Conservation (phyloP, 495 filamentous ascomycete genomes). For the Podospora pseudopauciseta region DNA sequence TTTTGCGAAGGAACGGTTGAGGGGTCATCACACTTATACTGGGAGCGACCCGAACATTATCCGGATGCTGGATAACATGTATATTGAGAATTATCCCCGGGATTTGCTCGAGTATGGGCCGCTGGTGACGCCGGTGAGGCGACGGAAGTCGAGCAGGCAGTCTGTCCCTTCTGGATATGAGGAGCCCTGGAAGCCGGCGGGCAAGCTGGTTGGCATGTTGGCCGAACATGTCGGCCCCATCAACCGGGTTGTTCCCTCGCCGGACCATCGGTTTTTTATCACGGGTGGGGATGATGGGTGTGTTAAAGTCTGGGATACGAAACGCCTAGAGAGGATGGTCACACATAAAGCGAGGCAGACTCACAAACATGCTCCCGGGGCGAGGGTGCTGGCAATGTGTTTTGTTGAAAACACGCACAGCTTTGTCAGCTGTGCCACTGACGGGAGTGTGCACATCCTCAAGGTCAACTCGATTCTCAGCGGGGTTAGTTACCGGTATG, state of each 20-base stretch:
- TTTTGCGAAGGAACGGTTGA: constrained; percentile 31
- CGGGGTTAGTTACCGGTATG: constrained; percentile 63
- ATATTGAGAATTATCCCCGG: constrained; percentile 83
- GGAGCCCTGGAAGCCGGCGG: constrained; percentile 76
- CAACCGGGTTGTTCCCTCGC: constrained; percentile 76
- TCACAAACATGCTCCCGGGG: constrained; percentile 64
- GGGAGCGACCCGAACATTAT: constrained; percentile 87
- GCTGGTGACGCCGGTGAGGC: constrained; percentile 65
- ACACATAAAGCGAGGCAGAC: constrained; percentile 85
- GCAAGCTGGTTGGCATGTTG: constrained; percentile 79
- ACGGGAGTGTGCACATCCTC: constrained; percentile 87
- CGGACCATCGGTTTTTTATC: constrained; percentile 93
- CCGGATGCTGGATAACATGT: constrained; percentile 81
- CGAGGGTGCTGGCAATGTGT: constrained; percentile 72
- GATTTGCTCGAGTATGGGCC: constrained; percentile 79
- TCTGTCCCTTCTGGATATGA: constrained; percentile 41
- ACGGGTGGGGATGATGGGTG: constrained; percentile 90
- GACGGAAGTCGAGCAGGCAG: constrained; percentile 57
- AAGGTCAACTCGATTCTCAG: constrained; percentile 71
- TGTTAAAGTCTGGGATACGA: constrained; percentile 92
- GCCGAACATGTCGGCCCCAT: constrained; percentile 81
- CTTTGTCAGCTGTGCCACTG: constrained; percentile 83
- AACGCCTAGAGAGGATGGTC: constrained; percentile 82
- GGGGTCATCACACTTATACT: constrained; percentile 66
- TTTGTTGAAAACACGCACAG: constrained; percentile 94